These are phyloP conservation scores for Aspergillus japonicus DNA, from an alignment of 2,329 filamentous ascomycete genomes.

Conservation along the genomic window DNA sequence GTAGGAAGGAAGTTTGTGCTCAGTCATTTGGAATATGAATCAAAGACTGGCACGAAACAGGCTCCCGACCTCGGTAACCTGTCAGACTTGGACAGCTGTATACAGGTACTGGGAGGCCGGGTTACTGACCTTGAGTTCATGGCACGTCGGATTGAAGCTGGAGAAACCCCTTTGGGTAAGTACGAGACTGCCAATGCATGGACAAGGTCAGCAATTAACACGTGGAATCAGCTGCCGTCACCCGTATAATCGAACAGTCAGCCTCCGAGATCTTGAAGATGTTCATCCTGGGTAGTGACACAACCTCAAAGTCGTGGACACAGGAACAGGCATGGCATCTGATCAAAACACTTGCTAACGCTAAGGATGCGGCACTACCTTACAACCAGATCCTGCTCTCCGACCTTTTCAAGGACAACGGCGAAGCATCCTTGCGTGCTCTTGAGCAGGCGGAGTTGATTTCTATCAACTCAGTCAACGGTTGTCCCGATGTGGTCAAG, in stretches of 20 bases:
- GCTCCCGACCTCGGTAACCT: conserved; percentile 59
- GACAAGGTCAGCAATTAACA: conserved; percentile 18
- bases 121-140: conserved; percentile 95
- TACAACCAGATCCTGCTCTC: conserved; percentile 85
- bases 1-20: conserved; percentile 90
- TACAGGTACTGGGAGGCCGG: conserved; percentile 79
- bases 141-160: conserved; percentile 81
- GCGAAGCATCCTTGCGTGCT: conserved; percentile 73
- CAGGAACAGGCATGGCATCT: conserved; percentile 87
- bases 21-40: conserved; percentile 63
- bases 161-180: conserved; percentile 70
- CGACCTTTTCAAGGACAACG: conserved; percentile 69
- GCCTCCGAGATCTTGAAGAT: conserved; percentile 91
- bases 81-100: conserved; percentile 74
- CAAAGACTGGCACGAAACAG: conserved; percentile 37
- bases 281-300: conserved; percentile 68
- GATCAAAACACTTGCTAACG: conserved; percentile 72
- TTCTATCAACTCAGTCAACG: conserved; percentile 67
- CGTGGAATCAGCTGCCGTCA: conserved; percentile 61
- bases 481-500: conserved; percentile 73
- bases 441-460: conserved; percentile 87
- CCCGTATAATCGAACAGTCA: conserved; percentile 84
- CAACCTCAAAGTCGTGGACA: conserved; percentile 66
- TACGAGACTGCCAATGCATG: not conserved
- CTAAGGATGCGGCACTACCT: conserved; percentile 59